Conservation (phyloP, 75 land plant species). For the Adiantum capillusveneris region DNA sequence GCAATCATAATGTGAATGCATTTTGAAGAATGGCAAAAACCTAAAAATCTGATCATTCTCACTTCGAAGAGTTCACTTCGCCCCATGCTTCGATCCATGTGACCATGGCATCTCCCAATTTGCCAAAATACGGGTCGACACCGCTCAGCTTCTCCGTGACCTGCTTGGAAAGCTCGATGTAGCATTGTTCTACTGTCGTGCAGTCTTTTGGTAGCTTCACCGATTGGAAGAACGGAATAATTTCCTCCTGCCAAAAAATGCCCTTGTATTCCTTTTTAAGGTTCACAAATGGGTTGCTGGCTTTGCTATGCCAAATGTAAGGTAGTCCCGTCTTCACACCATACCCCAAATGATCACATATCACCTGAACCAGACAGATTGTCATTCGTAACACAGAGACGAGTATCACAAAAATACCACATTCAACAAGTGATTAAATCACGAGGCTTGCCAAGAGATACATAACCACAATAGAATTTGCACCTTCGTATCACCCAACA, state of each 20-base stretch:
- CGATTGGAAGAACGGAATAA: slow-evolving; percentile 55
- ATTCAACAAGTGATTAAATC: too few species aligned
- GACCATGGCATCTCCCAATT: slow-evolving; percentile 38
- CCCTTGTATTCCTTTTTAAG: slow-evolving; percentile 62
- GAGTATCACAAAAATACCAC: too few species aligned
- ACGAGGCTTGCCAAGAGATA: too few species aligned
- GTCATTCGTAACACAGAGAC: too few species aligned
- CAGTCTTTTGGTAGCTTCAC: slow-evolving; percentile 31
- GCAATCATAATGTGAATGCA: not conserved
- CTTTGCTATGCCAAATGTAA: slow-evolving; percentile 66
- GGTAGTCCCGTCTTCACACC: slow-evolving; percentile 62
- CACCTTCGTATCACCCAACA: too few species aligned
- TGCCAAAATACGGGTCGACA: slow-evolving; percentile 33
- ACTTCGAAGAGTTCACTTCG: slow-evolving; percentile 24
- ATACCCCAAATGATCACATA: slow-evolving; percentile 48
- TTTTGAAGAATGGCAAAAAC: not conserved
- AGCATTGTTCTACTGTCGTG: slow-evolving; percentile 55
- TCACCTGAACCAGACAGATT: slow-evolving; percentile 21
- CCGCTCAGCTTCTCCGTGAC: slow-evolving; percentile 28
- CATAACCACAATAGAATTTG: too few species aligned
- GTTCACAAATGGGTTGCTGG: slow-evolving; percentile 57
- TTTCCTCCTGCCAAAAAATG: slow-evolving; percentile 60
- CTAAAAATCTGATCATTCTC: not conserved
- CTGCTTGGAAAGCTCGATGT: slow-evolving; percentile 43
- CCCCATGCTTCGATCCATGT: slow-evolving; percentile 42